A percentile compares a stretch with the other conserved stretches of the same genome.
These are phyloP conservation scores for Durusdinium trenchii DNA, from an alignment of 73 alveolate species.

Conservation along the genomic window DNA sequence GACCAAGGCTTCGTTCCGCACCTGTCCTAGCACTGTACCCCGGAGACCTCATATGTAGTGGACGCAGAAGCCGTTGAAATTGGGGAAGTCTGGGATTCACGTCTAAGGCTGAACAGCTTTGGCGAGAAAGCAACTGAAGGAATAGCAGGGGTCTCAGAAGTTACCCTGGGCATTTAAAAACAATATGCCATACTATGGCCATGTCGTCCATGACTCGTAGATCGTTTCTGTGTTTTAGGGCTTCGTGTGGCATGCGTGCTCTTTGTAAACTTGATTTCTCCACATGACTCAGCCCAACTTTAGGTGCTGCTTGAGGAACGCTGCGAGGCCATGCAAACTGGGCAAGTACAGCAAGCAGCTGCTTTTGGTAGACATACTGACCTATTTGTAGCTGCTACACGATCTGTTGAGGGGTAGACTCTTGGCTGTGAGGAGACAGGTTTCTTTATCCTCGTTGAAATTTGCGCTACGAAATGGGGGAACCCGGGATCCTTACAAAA, in stretches of 20 bases:
- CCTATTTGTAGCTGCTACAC: no score
- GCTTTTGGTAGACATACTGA: no score
- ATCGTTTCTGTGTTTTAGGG: no score
- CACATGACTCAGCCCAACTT: background rate
- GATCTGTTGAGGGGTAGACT: no score
- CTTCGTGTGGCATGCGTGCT: no score
- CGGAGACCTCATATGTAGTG: background rate
- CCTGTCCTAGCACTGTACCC: background rate
- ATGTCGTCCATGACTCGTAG: no score
- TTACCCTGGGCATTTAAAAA: background rate
- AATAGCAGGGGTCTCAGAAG: background rate
- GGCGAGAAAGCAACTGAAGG: constrained; percentile 94
- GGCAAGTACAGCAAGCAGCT: no score
- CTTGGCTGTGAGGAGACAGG: no score
- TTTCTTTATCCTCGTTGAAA: no score
- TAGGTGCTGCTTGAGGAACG: constrained; percentile 65
- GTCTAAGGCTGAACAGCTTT: constrained; percentile 72
- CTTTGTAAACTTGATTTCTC: background rate
- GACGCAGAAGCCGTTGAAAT: background rate
- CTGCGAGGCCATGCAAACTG: no score
- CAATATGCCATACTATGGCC: background rate
- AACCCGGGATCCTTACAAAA: no score
- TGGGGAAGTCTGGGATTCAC: background rate
- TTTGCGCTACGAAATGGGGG: no score
- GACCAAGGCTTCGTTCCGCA: constrained; percentile 92